These are phyloP conservation scores for Apiotrichum laibachii DNA, from an alignment of 1,284 basidiomycete genomes.

Conservation along the genomic window DNA sequence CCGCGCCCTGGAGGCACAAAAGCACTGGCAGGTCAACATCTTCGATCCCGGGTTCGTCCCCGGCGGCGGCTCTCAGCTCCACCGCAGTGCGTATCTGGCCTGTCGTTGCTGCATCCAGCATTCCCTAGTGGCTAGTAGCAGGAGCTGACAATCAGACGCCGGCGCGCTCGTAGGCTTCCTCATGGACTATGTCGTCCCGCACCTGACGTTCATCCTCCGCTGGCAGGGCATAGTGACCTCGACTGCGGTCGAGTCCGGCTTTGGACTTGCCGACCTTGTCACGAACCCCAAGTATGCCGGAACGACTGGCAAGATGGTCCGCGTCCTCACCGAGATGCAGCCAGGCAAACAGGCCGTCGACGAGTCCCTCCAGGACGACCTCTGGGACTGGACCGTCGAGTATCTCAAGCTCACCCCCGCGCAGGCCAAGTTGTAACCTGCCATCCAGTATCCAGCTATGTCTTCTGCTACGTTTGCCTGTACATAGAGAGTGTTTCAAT, in stretches of 20 bases:
- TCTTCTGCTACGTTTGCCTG: no score
- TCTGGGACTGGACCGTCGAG: conserved; percentile 28
- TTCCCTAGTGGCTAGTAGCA: neutral
- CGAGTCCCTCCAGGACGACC: conserved; percentile 21
- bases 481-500: no score
- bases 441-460: no score
- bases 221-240: neutral
- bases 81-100: neutral
- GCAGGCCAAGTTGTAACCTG: no score
- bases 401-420: neutral
- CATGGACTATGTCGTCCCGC: conserved; percentile 3
- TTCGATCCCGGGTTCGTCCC: conserved; percentile 29
- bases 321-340: conserved; percentile 10
- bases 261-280: conserved; percentile 12
- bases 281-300: conserved; percentile 8
- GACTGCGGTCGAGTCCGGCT: conserved; percentile 2
- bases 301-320: conserved; percentile 21
- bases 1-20: conserved; percentile 1
- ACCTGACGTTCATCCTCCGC: neutral
- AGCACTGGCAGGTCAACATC: conserved; percentile 19
- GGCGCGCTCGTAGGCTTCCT: neutral
- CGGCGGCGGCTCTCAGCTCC: conserved; percentile 1
- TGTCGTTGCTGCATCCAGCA: neutral
- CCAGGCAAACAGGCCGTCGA: conserved; percentile 18
- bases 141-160: neutral